Evolutionary conservation across 306 rosid genomes (phyloP), one percentile per base, ranked within the genome.

Genomic region (Hylodesmum podocarpum): DNA sequence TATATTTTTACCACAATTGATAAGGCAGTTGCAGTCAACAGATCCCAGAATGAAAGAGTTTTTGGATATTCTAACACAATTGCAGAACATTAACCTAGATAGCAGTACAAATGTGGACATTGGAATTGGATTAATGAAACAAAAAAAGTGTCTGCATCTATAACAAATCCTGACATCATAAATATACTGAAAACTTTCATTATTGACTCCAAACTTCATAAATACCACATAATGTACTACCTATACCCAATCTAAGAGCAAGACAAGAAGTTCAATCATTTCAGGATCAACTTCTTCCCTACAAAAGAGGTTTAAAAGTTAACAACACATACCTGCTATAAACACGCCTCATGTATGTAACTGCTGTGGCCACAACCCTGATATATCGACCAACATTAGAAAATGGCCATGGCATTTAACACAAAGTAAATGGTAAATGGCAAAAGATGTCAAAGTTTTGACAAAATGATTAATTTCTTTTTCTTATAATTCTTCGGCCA

Each of bases 281-380:
- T 41, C 29, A 37, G 19, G 43, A 50, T 14, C 37, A 53, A 24
- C 44, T 66, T 53, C 44, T 14, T 77, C 40, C 53, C 14, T 36
- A 18, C 25, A 74, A 16, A 53, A 81, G 28, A 59, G 46, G 44
- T 44, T 75, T 49, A 66, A 10, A 78, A 73, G 67, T 61, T 77
- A 31, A 47, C 4, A 4, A 70, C 19, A 47, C 78, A 72, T 94
- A 94, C 98, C 90, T 87, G 80, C 91, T 85, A 78, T 94, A 94
- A 80, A 92, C 98, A 15, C 96, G 98, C 79, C 98, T 91, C 98
- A 94, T 89, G 84, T 94, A 94, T 31, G 97, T 70, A 68, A 94
- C 90, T 53, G 98, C 97, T 44, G 98, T 94, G 55, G 98, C 98
- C 70, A 91, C 95, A 76, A 94, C 96, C 93, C 98, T 92, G 91